phyloP scores from a whole-genome alignment of 345 rosid species.

The Jatropha curcas region DNA sequence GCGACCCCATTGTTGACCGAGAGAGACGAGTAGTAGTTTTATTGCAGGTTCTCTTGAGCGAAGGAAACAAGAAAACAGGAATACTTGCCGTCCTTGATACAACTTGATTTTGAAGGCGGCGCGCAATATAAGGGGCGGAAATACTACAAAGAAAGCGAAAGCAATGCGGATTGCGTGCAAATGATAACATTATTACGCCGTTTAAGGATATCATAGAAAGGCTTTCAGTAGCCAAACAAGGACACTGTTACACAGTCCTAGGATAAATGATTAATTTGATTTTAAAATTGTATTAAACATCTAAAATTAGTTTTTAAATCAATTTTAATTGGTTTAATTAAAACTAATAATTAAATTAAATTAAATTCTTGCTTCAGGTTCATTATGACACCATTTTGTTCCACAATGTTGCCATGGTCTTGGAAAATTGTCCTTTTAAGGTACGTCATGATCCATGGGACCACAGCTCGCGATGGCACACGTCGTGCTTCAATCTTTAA shows the following conservation, averaged over 20 bases:
- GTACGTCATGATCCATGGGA: too few relatives aligned
- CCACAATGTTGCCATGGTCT: constrained; percentile 41
- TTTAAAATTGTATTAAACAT: too few relatives aligned
- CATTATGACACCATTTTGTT: constrained; percentile 43
- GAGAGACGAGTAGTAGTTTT: not conserved
- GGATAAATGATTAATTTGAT: too few relatives aligned
- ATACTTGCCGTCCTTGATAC: not conserved
- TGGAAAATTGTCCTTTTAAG: not conserved
- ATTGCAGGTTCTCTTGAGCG: not conserved
- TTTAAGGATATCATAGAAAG: not conserved
- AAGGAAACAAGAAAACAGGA: not conserved
- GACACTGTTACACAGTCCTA: too few relatives aligned
- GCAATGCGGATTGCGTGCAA: constrained; percentile 4
- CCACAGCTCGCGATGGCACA: not conserved
- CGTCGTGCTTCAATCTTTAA: too few relatives aligned
- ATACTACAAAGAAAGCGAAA: not conserved
- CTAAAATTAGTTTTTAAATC: too few relatives aligned
- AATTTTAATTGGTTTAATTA: too few relatives aligned
- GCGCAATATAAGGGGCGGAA: not conserved
- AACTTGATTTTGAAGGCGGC: not conserved
- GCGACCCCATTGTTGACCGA: constrained; percentile 59
- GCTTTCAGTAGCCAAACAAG: too few relatives aligned
- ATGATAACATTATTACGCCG: constrained; percentile 23
- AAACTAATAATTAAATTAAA: too few relatives aligned
- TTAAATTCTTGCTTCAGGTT: too few relatives aligned